These are phyloP conservation scores for Hirschioporus abietinus DNA, from an alignment of 768 basidiomycete genomes.

Conservation along the genomic window DNA sequence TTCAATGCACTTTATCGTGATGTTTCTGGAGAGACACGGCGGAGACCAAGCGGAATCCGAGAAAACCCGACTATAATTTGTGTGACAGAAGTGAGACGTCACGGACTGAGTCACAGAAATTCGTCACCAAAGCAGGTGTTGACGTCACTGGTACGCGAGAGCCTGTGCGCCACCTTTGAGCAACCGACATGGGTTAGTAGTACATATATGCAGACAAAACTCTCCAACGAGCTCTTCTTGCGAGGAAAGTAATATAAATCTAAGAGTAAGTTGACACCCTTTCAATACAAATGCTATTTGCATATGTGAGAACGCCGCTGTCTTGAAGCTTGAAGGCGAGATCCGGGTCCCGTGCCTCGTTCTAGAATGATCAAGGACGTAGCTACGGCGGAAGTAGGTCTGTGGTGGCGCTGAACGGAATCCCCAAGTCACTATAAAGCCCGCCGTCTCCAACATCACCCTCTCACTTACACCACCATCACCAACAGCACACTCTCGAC, in stretches of 20 bases:
- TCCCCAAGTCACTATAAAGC: neutral
- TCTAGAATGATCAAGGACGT: neutral
- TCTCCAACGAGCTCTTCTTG: neutral
- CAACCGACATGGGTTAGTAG: too few species aligned
- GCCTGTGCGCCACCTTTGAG: too few species aligned
- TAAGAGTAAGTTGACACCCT: neutral
- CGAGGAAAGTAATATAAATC: neutral
- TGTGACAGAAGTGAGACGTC: too few species aligned
- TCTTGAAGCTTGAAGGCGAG: neutral
- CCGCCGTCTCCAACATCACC: neutral
- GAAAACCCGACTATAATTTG: too few species aligned
- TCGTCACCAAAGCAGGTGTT: too few species aligned
- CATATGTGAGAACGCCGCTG: neutral
- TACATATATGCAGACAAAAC: too few species aligned
- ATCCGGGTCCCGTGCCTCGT: neutral
- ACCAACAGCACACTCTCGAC: neutral
- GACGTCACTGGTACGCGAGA: too few species aligned
- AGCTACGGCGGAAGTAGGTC: neutral
- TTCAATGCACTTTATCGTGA: too few species aligned
- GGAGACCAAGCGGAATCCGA: too few species aligned
- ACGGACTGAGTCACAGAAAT: too few species aligned
- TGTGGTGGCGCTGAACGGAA: neutral
- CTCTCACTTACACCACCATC: constrained; percentile 9
- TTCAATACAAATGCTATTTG: neutral
- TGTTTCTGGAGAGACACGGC: too few species aligned